These are phyloP conservation scores for Cercospora beticola DNA, from an alignment of 2,329 filamentous ascomycete genomes.

Conservation along the genomic window DNA sequence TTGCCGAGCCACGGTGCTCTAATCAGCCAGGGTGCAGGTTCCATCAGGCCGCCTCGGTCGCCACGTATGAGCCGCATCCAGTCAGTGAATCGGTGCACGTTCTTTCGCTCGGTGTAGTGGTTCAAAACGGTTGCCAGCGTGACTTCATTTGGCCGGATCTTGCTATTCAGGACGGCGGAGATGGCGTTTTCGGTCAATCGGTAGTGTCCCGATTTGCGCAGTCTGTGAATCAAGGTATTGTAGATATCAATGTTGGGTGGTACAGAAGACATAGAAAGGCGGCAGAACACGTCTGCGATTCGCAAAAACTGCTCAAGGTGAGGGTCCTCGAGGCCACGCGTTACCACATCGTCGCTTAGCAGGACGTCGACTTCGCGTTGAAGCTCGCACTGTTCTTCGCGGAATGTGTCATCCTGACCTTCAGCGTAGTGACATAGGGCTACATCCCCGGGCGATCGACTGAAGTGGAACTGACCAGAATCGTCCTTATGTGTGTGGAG, in stretches of 20 bases:
- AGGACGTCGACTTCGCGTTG: slow-evolving; percentile 29
- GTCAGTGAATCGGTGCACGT: slow-evolving; percentile 38
- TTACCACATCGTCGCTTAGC: slow-evolving; percentile 21
- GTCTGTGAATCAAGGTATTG: slow-evolving; percentile 68
- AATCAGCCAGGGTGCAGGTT: slow-evolving; percentile 32
- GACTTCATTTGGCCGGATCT: slow-evolving; percentile 49
- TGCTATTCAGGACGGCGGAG: slow-evolving; percentile 33
- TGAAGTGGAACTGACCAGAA: background rate
- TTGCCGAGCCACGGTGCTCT: slow-evolving; percentile 3
- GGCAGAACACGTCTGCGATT: slow-evolving; percentile 55
- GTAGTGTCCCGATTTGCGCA: slow-evolving; percentile 43
- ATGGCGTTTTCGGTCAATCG: slow-evolving; percentile 38
- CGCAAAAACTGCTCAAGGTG: slow-evolving; percentile 21
- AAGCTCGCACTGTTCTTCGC: slow-evolving; percentile 27
- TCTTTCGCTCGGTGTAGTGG: slow-evolving; percentile 39
- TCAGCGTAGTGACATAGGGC: slow-evolving; percentile 38
- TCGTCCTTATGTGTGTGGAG: background rate
- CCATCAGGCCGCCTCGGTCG: slow-evolving; percentile 36
- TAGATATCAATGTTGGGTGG: slow-evolving; percentile 67
- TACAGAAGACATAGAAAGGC: slow-evolving; percentile 61
- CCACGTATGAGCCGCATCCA: slow-evolving; percentile 48
- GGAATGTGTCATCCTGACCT: slow-evolving; percentile 41
- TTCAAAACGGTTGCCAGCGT: slow-evolving; percentile 44
- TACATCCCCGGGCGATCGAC: slow-evolving; percentile 15
- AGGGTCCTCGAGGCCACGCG: background rate